A percentile compares a stretch with the other conserved stretches of the same genome.
Conservation (phyloP, 164 flowering plant genomes). For the Tetrastigma voinierianum region DNA sequence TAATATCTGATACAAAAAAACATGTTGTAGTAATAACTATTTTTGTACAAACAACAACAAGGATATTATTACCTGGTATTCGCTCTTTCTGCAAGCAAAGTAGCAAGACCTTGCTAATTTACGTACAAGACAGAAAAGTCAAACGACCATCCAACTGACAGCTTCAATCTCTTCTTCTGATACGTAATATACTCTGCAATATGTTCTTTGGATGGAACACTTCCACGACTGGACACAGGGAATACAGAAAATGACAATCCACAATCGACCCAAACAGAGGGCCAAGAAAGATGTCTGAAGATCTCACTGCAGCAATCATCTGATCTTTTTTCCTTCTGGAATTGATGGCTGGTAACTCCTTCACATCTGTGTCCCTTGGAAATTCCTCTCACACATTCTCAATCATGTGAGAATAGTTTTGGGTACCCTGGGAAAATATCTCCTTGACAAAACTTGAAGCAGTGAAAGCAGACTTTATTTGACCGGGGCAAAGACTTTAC, state of each 20-base stretch:
- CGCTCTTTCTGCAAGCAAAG: constrained; percentile 85
- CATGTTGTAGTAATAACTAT: neutral
- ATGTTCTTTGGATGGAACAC: constrained; percentile 90
- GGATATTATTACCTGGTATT: constrained; percentile 79
- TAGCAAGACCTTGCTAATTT: constrained; percentile 73
- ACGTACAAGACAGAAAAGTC: constrained; percentile 84
- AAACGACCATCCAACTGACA: constrained; percentile 80
- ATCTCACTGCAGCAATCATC: constrained; percentile 76
- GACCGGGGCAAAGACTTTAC: constrained; percentile 84
- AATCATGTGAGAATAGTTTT: constrained; percentile 69
- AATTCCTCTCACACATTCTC: constrained; percentile 89
- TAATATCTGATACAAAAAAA: too few relatives aligned
- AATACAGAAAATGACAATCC: constrained; percentile 78
- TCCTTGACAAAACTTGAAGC: constrained; percentile 98
- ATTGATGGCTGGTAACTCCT: constrained; percentile 83
- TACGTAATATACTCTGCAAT: constrained; percentile 65
- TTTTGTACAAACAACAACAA: neutral
- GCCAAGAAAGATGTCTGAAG: constrained; percentile 83
- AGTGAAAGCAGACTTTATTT: constrained; percentile 88
- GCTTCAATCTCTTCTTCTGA: constrained; percentile 97
- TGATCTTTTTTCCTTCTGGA: constrained; percentile 76
- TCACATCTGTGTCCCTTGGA: constrained; percentile 89
- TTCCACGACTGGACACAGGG: constrained; percentile 81
- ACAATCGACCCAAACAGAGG: constrained; percentile 72
- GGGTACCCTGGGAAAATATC: constrained; percentile 87